A percentile compares a stretch with the other conserved stretches of the same genome.
phyloP scores from a whole-genome alignment of 2,329 filamentous ascomycete species.

The Tolypocladium tropicale region DNA sequence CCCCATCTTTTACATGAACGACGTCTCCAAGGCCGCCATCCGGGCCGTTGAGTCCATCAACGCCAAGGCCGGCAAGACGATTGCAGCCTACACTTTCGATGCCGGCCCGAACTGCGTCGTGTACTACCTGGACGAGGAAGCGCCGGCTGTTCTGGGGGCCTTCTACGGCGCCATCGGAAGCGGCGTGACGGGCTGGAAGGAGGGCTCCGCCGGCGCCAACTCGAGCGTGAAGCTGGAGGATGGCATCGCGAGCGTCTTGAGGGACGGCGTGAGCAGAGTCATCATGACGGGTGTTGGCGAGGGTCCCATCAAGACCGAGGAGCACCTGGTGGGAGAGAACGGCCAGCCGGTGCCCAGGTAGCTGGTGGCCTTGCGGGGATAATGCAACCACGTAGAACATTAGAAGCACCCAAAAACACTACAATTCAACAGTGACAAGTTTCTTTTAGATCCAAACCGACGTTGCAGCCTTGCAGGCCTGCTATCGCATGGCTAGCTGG shows the following conservation, averaged over 20 bases:
- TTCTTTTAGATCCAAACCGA: too few relatives aligned
- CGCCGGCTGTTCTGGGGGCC: constrained; percentile 61
- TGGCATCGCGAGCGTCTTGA: constrained; percentile 53
- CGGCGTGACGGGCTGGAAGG: constrained; percentile 62
- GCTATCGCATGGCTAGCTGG: too few relatives aligned
- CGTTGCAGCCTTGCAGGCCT: not conserved
- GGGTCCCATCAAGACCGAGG: constrained; percentile 70
- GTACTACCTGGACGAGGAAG: constrained; percentile 81
- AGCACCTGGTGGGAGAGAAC: constrained; percentile 62
- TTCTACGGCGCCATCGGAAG: constrained; percentile 58
- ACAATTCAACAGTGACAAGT: not conserved
- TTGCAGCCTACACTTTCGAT: constrained; percentile 95
- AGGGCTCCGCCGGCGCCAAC: constrained; percentile 41
- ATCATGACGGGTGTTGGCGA: constrained; percentile 89
- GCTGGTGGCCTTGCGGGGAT: not conserved
- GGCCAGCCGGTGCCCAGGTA: constrained; percentile 37
- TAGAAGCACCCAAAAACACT: not conserved
- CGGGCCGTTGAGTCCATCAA: constrained; percentile 87
- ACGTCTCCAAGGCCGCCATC: constrained; percentile 79
- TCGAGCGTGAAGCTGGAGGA: constrained; percentile 52
- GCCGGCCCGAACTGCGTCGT: constrained; percentile 95
- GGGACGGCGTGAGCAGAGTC: constrained; percentile 74
- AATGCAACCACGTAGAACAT: not conserved
- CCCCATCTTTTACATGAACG: constrained; percentile 98
- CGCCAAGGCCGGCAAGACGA: constrained; percentile 59